Evolutionary conservation across 495 filamentous ascomycete species (phyloP).

Genomic region (Bathelium albidoporum): DNA sequence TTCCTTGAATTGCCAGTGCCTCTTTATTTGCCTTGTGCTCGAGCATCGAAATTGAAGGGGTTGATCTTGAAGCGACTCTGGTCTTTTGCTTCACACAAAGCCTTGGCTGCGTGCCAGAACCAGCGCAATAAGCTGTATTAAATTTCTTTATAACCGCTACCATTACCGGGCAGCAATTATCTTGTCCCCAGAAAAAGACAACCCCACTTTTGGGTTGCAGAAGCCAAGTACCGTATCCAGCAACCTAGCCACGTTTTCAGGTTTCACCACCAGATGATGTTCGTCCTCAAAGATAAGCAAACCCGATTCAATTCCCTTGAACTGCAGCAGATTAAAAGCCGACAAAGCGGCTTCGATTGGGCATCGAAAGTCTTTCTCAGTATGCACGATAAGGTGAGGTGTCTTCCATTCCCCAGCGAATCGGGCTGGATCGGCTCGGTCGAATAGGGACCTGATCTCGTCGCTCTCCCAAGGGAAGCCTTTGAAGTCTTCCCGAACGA

Average conservation of each 20-base stretch:
- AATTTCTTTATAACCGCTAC: not conserved
- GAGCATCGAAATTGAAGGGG: not conserved
- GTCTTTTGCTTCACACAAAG: not conserved
- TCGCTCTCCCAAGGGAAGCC: slow-evolving; percentile 27
- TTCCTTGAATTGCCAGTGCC: not conserved
- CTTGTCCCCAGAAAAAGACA: not conserved
- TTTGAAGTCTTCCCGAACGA: slow-evolving; percentile 32
- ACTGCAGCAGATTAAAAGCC: slow-evolving; percentile 82
- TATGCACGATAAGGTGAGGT: slow-evolving; percentile 83
- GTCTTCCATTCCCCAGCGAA: slow-evolving; percentile 53
- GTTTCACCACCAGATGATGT: slow-evolving; percentile 82
- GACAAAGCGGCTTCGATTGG: slow-evolving; percentile 74
- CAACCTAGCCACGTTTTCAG: slow-evolving; percentile 55
- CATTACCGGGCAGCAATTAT: not conserved
- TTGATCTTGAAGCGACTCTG: not conserved
- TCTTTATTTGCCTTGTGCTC: not conserved
- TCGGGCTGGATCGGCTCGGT: not conserved
- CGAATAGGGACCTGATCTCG: not conserved
- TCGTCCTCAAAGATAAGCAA: slow-evolving; percentile 66
- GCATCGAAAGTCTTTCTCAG: slow-evolving; percentile 81
- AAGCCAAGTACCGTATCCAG: not conserved
- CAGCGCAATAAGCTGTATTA: not conserved
- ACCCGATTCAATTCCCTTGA: slow-evolving; percentile 57
- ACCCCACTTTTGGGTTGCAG: not conserved
- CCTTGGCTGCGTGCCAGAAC: not conserved